Conservation (phyloP, 306 rosid species). For the Gleditsia sinensis region DNA sequence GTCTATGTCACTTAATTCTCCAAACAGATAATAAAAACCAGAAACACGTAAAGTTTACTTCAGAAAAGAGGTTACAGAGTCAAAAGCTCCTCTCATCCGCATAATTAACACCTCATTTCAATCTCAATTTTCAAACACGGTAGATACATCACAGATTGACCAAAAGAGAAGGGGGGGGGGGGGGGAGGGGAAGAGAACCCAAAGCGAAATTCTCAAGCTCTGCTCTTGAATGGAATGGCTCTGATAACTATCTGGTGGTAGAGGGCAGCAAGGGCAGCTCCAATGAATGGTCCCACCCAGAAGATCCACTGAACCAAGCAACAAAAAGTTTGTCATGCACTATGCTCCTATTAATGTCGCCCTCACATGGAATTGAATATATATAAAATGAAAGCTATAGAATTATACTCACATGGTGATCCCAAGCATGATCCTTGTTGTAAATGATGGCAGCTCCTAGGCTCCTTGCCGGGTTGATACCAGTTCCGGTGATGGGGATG, state of each 20-base stretch:
- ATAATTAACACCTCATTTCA: not conserved
- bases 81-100: not conserved
- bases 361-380: too few species aligned
- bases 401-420: conserved; percentile 51
- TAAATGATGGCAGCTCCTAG: conserved; percentile 89
- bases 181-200: not conserved
- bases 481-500: conserved; percentile 90
- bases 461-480: conserved; percentile 94
- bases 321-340: not conserved
- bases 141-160: not conserved
- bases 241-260: conserved; percentile 86
- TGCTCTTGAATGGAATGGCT: conserved; percentile 88
- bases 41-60: not conserved
- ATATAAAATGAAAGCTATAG: too few species aligned
- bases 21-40: too few species aligned
- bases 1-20: too few species aligned
- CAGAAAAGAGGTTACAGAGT: not conserved
- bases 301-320: conserved; percentile 72
- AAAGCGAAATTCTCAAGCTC: conserved; percentile 33
- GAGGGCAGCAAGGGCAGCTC: conserved; percentile 89
- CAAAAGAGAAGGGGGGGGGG: not conserved
- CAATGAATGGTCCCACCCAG: conserved; percentile 97
- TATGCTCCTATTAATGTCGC: not conserved
- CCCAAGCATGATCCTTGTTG: conserved; percentile 78
- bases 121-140: not conserved